Base-by-base conservation (phyloP, 2,329 filamentous ascomycete genomes). In the Penicillium sclerotiorum region DNA sequence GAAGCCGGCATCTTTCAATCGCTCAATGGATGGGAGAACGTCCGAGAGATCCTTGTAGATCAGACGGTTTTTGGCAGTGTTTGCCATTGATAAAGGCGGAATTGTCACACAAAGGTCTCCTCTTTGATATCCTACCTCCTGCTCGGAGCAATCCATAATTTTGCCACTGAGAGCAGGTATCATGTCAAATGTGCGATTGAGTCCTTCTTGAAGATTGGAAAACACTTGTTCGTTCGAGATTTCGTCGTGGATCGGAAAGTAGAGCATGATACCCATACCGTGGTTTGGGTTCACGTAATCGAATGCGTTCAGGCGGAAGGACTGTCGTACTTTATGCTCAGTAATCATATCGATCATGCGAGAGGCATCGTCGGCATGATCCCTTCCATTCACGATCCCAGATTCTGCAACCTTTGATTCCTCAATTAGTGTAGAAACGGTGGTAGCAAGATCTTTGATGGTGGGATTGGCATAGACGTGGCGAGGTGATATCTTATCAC, bases 81-180 rank as follows among this genome's bases (percentile, higher is more conserved):
- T 22, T 38, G 46, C 39, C 22, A 23, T 49, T 21, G 46, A 38
- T 15, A 44, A 18, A 18, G 46, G 46, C 3, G 46, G 46, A 33
- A 49, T 43, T n/a, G 46, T 49, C 39, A 49, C 46, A 32, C 38
- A 49, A 20, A 49, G 39, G n/a, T 49, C 46, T 43, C 46, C 46
- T 39, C 23, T 44, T 38, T 9, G 37, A 33, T 49, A 49, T 17
- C 39, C 40, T 33, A 49, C 44, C n/a, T 49, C 46, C 18, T 49
- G 39, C 17, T 43, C 38, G 8, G 39, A 44, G 39, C 39, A 43
- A 30, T 43, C n/a, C 46, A 49, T 49, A 32, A 49, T 49, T 44
- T 49, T 49, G 5, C 46, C 46, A 44, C 46, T 49, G 32, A 49
- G 46, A 44, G 46, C 46, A 21, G 46, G 38, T 36, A 49, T 49